These are phyloP conservation scores for Glycine soja DNA, from an alignment of 306 rosid species.

Conservation along the genomic window DNA sequence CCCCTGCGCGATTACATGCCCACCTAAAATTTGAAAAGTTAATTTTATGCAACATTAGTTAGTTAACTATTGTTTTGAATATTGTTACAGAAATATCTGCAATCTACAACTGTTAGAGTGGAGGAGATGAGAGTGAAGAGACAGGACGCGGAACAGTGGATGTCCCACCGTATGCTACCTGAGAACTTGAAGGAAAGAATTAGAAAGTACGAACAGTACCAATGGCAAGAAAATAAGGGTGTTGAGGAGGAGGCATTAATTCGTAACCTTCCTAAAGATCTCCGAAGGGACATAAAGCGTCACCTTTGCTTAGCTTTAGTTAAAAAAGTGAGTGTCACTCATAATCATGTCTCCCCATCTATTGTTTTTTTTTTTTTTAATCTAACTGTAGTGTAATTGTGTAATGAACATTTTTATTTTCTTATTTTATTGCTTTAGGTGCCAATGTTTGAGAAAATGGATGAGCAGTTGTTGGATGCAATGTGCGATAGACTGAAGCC, in stretches of 20 bases:
- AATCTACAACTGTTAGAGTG: conserved; percentile 73
- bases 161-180: conserved; percentile 91
- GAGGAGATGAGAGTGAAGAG: conserved; percentile 87
- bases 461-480: conserved; percentile 75
- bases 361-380: background rate
- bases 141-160: conserved; percentile 84
- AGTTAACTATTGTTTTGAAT: conserved; percentile 20
- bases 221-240: conserved; percentile 92
- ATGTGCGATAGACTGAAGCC: conserved; percentile 80
- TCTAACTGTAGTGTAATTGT: background rate
- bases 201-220: conserved; percentile 76
- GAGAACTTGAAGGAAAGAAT: conserved; percentile 68
- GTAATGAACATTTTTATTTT: conserved; percentile 33
- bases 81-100: conserved; percentile 71
- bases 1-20: no score
- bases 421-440: conserved; percentile 57
- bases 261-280: conserved; percentile 82
- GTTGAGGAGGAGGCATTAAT: conserved; percentile 77
- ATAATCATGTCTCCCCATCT: conserved; percentile 5
- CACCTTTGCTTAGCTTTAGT: conserved; percentile 79
- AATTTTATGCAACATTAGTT: background rate
- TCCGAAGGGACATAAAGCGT: conserved; percentile 79
- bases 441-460: conserved; percentile 74
- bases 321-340: conserved; percentile 58
- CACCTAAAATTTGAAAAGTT: background rate